Evolutionary conservation across 352 stramenopile genomes (phyloP), one percentile per base, ranked within the genome.

Genomic region (Phytophthora megakarya): DNA sequence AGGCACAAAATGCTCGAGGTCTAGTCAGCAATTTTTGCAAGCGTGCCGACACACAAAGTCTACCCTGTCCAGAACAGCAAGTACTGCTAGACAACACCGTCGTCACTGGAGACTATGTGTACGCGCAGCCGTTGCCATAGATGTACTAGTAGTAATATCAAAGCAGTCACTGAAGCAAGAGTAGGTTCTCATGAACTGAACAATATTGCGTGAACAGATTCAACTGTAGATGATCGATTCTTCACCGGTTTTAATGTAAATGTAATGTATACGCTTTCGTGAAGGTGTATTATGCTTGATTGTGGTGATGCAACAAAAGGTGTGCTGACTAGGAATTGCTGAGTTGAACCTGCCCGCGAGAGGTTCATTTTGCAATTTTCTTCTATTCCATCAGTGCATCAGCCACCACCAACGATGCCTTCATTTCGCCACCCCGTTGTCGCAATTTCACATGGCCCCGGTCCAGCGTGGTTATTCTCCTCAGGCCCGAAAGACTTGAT

Each of bases 51-150:
- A 66, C 51, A 9, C 67, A 72, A 57, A 69, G 60, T n/a, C 86
- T 89, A 56, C 65, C 90, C 15, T 94, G 86, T 67, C 86, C 86
- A 0, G 84, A 93, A 49, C 78, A 88, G 18, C 60, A 90, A 37
- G 73, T 91, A 25, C 58, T 92, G 49, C 61, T 78, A n/a, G 75
- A 90, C 39, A 73, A 74, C 35, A 67, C 67, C 12, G 76, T 93
- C 46, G 71, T 90, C 47, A 89, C 70, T 1, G 81, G 84, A 30
- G 45, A 25, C 32, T 80, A 78, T 35, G 80, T 92, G 10, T 78
- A 57, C 26, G 77, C 62, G 8, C 26, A 32, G 26, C 26, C 26
- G 26, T 32, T 32, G 26, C n/a, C n/a, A n/a, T n/a, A n/a, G n/a
- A n/a, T n/a, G n/a, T n/a, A n/a, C n/a, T n/a, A n/a, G n/a, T n/a